Evolutionary conservation across 2,329 filamentous ascomycete species (phyloP), one percentile per base, ranked within the genome.

Genomic region (Rhinocladiella mackenziei): DNA sequence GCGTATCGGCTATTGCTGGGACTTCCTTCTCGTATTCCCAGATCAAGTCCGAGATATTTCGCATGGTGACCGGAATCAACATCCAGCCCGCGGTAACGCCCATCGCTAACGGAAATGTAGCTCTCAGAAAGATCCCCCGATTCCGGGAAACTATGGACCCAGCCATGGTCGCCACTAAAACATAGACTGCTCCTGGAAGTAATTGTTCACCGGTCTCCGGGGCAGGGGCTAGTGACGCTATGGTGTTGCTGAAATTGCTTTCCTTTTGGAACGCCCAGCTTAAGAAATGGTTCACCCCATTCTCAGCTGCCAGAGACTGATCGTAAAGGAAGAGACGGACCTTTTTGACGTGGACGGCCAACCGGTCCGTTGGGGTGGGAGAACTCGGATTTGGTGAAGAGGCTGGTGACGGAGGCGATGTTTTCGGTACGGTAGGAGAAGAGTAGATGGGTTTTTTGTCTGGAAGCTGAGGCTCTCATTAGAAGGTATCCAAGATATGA

Each of bases 1-100:
- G 92, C 45, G 86, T 79, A 58, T 95, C 83, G 13, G 88, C 84
- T 42, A 98, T 65, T 13, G 77, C 84, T 3, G 92, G 92, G 62
- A 89, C 86, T 60, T 77, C 81, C 76, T 94, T 79, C 80, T 98
- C 92, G 65, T 92, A 98, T 63, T 80, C 81, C 92, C 92, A 98
- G 33, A 84, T 71, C 62, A 97, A 72, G 62, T 91, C 83, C 31
- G 83, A 81, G 19, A 94, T 80, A 67, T 98, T 98, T 65, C 80
- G 74, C 77, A 89, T 94, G 30, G 92, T 98, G 54, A 92, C 74
- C 32, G 92, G 92, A 36, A 98, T 70, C 28, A 95, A 81, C 50
- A 81, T 74, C 80, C 89, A 92, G 47, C 86, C 89, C 44, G 89
- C 86, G 43, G 81, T 81, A 52, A 94, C 71, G 55, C 89, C 92